Base-by-base conservation (phyloP, 176 grass and related monocot species). In the Dendrocalamus sinicus region DNA sequence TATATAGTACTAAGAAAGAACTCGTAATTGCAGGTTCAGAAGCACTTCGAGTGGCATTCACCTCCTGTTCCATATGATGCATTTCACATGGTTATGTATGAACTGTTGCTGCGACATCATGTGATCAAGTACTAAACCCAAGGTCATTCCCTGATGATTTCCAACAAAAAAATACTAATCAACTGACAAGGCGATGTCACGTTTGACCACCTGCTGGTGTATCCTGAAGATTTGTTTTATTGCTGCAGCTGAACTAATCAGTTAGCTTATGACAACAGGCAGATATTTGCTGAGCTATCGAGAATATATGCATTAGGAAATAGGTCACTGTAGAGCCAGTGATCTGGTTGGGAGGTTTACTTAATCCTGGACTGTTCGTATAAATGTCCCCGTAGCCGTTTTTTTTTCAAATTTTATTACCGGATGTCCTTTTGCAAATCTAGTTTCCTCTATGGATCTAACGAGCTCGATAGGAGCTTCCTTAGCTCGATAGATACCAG, bases 41-140 rank as follows among this genome's bases (percentile, higher is more conserved):
- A 92, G 59, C 93, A 98, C 85, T 98, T 95, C 53, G 90, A 91
- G 67, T 98, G 93, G 93, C 91, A 98, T 84, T 95, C 96, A 69
- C 32, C 32, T 32, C 32, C 32, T 37, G 35, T 94, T 78, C 89
- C 88, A 8, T 91, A 91, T 37, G 96, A 98, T 71, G 93, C 91
- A 84, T 98, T 98, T 68, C 96, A 95, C 85, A 96, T 95, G 96
- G 82, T 93, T 77, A 96, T 98, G 96, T 98, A 96, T 82, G 96
- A 96, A 32, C 76, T 96, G 53, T 95, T 93, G 96, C 74, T 94
- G 70, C 81, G 96, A 46, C 89, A 92, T 81, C 88, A 94, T 95
- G 91, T 95, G 60, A 96, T 98, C 67, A 98, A 93, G 79, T 91
- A 91, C 75, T 87, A 73, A 88, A 77, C 19, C 39, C 14, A 67